These are phyloP conservation scores for Bretschneidera sinensis DNA, from an alignment of 345 rosid genomes.

Conservation along the genomic window DNA sequence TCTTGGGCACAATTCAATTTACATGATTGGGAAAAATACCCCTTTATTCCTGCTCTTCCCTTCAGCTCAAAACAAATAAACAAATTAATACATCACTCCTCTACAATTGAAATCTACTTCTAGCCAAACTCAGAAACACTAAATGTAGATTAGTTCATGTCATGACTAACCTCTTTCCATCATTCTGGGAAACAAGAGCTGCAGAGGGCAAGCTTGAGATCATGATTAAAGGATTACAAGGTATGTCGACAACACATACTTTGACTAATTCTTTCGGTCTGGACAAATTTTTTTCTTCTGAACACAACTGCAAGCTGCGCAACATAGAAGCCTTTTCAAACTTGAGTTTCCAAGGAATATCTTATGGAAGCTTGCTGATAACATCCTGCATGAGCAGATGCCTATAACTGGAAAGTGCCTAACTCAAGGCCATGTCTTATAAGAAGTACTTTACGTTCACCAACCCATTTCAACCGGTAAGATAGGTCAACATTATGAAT, in stretches of 20 bases:
- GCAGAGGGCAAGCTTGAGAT: not conserved
- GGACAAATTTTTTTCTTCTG: not conserved
- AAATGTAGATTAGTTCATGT: not conserved
- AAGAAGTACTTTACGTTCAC: conserved; percentile 52
- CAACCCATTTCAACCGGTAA: conserved; percentile 65
- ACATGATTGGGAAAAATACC: no score
- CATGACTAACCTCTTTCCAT: not conserved
- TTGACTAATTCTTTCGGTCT: not conserved
- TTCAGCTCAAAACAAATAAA: no score
- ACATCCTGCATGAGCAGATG: not conserved
- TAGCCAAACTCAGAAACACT: not conserved
- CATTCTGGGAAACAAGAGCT: not conserved
- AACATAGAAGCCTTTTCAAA: not conserved
- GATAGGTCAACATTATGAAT: conserved; percentile 75
- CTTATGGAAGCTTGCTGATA: not conserved
- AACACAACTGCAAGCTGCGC: not conserved
- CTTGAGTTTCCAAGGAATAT: not conserved
- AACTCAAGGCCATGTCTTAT: conserved; percentile 58
- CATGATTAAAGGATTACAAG: not conserved
- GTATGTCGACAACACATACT: no score
- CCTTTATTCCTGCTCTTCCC: no score
- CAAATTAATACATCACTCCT: not conserved
- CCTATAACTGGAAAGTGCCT: conserved; percentile 59
- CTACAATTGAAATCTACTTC: not conserved
- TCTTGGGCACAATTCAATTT: no score